Percentiles rank a stretch among this genome's conserved stretches.
phyloP scores from a whole-genome alignment of 1,284 basidiomycete genomes.

The Melampsora larici-populina region DNA sequence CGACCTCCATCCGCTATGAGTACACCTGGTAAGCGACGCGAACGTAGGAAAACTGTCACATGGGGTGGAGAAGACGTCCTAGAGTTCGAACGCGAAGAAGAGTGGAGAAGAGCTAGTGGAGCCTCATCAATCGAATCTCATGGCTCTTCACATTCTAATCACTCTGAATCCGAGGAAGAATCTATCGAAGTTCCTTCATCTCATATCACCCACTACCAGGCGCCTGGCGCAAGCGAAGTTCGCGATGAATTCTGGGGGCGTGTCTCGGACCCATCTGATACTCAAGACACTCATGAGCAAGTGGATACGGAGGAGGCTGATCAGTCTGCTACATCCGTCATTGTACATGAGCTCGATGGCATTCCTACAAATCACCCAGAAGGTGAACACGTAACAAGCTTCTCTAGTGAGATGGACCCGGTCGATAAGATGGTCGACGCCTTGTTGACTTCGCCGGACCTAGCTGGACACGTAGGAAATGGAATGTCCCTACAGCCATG shows the following conservation, averaged over 20 bases:
- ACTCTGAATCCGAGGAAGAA: background rate
- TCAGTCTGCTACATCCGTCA: conserved; percentile 21
- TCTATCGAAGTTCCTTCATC: background rate
- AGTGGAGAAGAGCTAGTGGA: conserved; percentile 22
- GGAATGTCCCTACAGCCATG: background rate
- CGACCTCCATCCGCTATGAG: conserved; percentile 23
- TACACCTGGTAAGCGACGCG: conserved; percentile 15
- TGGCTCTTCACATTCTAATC: background rate
- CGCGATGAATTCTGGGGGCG: background rate
- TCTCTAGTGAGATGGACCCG: conserved; percentile 31
- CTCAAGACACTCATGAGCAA: background rate
- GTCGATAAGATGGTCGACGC: conserved; percentile 41
- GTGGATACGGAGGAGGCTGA: background rate
- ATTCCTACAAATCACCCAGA: background rate
- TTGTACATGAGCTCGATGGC: conserved; percentile 12
- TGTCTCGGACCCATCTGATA: background rate
- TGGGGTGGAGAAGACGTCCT: conserved; percentile 43
- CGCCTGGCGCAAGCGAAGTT: background rate
- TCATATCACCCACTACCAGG: background rate
- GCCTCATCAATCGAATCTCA: conserved; percentile 28
- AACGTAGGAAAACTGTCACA: conserved; percentile 38
- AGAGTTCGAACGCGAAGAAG: conserved; percentile 38
- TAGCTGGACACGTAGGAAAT: conserved; percentile 27
- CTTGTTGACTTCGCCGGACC: conserved; percentile 31
- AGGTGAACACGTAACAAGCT: background rate